phyloP scores from a whole-genome alignment of 225 moss, liverwort and hornwort species.

The Thuidium tamariscinum region DNA sequence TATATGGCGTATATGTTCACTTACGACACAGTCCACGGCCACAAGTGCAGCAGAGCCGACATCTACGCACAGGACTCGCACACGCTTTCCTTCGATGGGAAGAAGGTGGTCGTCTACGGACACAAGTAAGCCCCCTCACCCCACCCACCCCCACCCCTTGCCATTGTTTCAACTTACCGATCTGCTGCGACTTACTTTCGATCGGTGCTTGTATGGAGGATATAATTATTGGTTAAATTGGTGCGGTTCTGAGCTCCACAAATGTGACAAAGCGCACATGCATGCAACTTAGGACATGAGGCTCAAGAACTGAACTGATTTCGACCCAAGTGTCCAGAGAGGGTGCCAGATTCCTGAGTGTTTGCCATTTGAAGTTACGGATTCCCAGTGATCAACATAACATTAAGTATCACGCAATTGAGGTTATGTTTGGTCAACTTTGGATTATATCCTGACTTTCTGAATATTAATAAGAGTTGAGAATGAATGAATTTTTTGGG shows the following conservation, averaged over 20 bases:
- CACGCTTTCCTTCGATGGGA: constrained; percentile 43
- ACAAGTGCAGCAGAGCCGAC: constrained; percentile 28
- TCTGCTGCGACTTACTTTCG: background rate
- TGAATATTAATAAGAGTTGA: background rate
- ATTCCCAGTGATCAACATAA: background rate
- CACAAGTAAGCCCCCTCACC: constrained; percentile 7
- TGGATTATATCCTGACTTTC: background rate
- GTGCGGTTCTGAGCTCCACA: background rate
- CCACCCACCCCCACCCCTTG: background rate
- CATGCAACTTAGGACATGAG: background rate
- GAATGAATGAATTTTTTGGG: background rate
- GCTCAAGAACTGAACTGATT: background rate
- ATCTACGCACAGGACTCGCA: constrained; percentile 63
- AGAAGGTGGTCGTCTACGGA: constrained; percentile 37
- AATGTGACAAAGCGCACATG: too few relatives aligned
- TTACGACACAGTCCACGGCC: constrained; percentile 74
- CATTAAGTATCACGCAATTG: background rate
- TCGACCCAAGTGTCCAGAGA: background rate
- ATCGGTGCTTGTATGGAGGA: background rate
- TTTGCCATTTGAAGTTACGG: background rate
- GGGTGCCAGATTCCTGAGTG: background rate
- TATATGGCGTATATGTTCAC: constrained; percentile 82
- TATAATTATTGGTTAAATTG: background rate
- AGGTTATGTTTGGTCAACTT: background rate
- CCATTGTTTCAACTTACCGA: background rate